Percentiles rank a stretch among this genome's conserved stretches.
These are phyloP conservation scores for Psidium guajava DNA, from an alignment of 345 rosid genomes.

Conservation along the genomic window DNA sequence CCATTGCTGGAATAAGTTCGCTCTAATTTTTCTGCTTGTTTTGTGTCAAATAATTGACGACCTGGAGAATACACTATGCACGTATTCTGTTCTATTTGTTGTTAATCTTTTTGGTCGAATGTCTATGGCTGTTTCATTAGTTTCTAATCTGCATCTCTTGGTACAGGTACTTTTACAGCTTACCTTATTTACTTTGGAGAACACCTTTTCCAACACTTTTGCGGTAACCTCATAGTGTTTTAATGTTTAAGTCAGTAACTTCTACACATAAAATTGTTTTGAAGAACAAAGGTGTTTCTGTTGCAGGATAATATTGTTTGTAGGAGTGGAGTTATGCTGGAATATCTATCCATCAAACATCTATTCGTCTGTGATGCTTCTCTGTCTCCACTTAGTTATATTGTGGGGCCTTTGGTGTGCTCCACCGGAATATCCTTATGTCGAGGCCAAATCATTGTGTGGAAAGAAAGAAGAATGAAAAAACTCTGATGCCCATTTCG, in stretches of 20 bases:
- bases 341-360: constrained; percentile 72
- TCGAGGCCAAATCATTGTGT: neutral
- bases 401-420: constrained; percentile 68
- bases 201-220: constrained; percentile 51
- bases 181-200: constrained; percentile 82
- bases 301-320: constrained; percentile 50
- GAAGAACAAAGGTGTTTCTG: neutral
- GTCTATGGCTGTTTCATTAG: neutral
- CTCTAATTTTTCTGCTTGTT: neutral
- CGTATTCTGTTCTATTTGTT: neutral
- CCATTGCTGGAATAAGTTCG: neutral
- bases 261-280: neutral
- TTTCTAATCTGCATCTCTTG: neutral
- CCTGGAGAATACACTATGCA: neutral
- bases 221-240: constrained; percentile 27
- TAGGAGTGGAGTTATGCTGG: constrained; percentile 84
- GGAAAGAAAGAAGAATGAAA: constrained; percentile 15
- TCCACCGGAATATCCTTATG: constrained; percentile 44
- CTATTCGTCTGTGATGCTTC: constrained; percentile 56
- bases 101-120: neutral
- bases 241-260: neutral
- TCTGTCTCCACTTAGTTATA: constrained; percentile 44
- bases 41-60: neutral
- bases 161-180: constrained; percentile 76
- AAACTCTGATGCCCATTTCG: neutral